Evolutionary conservation across 495 filamentous ascomycete genomes (phyloP).

Genomic region (Trypethelium eluteriae): DNA sequence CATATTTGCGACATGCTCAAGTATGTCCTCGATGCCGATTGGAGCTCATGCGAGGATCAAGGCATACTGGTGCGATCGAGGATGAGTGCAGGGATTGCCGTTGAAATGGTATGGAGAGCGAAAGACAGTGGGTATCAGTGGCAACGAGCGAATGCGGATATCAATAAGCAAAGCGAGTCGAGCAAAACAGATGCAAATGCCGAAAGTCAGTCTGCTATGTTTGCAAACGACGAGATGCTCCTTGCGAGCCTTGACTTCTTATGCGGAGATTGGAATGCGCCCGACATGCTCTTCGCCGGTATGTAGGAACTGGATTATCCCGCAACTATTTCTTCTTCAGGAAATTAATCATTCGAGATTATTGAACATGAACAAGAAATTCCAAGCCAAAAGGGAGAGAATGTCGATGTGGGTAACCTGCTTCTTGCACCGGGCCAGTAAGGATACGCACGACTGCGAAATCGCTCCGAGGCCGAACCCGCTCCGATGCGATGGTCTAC

Average conservation of each 20-base stretch:
- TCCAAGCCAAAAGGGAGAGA: neutral
- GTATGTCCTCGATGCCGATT: neutral
- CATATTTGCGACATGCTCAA: neutral
- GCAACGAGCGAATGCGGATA: neutral
- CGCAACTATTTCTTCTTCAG: neutral
- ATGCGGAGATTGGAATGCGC: neutral
- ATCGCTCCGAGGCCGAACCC: neutral
- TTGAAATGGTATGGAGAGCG: neutral
- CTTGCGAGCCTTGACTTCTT: neutral
- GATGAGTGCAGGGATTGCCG: neutral
- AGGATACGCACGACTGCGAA: neutral
- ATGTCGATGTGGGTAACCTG: neutral
- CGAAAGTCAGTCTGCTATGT: neutral
- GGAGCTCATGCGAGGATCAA: neutral
- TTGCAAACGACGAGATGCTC: neutral
- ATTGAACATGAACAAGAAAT: neutral
- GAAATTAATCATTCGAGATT: neutral
- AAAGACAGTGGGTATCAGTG: neutral
- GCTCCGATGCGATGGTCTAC: neutral
- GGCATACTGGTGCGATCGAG: neutral
- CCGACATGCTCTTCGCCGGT: neutral
- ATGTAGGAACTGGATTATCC: neutral
- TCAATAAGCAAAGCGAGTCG: neutral
- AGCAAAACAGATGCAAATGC: neutral
- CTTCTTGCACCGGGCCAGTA: neutral